phyloP scores from a whole-genome alignment of 2,329 filamentous ascomycete genomes.

The Alternaria incomplexa region DNA sequence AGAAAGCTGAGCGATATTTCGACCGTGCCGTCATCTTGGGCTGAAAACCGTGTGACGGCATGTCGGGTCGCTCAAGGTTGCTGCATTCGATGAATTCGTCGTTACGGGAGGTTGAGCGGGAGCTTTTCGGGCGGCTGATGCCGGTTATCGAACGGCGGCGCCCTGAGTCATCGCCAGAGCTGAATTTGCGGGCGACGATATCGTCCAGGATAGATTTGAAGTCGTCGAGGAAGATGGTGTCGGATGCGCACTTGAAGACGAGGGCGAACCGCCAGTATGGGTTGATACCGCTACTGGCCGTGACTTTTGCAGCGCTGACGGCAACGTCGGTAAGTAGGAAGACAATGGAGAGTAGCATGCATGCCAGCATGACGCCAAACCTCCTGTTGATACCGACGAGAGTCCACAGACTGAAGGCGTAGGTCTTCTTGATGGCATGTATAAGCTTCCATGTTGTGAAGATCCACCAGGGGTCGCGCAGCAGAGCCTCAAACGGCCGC shows the following conservation, averaged over 20 bases:
- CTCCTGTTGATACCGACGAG: slow-evolving; percentile 37
- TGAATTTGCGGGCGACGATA: slow-evolving; percentile 36
- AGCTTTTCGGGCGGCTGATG: slow-evolving; percentile 15
- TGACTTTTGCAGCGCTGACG: slow-evolving; percentile 36
- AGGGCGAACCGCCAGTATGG: slow-evolving; percentile 46
- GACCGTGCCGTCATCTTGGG: slow-evolving; percentile 9
- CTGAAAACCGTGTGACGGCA: neutral
- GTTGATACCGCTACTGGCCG: slow-evolving; percentile 39
- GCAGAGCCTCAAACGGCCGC: slow-evolving; percentile 41
- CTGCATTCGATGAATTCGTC: slow-evolving; percentile 29
- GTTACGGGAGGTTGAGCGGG: slow-evolving; percentile 19
- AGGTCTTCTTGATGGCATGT: slow-evolving; percentile 41
- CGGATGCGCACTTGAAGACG: slow-evolving; percentile 46
- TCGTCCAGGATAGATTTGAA: slow-evolving; percentile 46
- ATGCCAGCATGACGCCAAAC: slow-evolving; percentile 43
- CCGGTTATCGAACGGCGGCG: slow-evolving; percentile 19
- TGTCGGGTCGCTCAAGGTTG: slow-evolving; percentile 7
- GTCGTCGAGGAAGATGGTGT: slow-evolving; percentile 46
- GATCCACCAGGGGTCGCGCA: slow-evolving; percentile 47
- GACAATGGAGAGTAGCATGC: slow-evolving; percentile 41
- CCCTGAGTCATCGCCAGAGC: slow-evolving; percentile 19
- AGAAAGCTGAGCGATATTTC: slow-evolving; percentile 23
- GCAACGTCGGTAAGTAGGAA: slow-evolving; percentile 41
- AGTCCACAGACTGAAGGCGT: slow-evolving; percentile 34
- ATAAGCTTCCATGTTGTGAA: slow-evolving; percentile 45